Conservation (phyloP, 768 basidiomycete species). For the Mycena leptocephala region DNA sequence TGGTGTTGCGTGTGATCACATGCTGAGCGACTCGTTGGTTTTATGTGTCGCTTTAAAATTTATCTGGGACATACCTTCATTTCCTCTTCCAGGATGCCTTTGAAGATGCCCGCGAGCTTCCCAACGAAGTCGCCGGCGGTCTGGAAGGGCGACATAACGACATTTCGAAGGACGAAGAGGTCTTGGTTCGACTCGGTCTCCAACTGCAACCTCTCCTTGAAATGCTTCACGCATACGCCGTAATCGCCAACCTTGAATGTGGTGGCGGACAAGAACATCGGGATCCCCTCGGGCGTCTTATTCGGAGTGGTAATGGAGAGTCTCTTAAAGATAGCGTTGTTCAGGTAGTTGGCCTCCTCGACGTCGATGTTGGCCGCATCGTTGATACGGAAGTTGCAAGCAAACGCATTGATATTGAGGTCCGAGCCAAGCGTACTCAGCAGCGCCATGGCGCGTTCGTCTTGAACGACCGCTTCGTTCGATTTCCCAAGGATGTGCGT, state of each 20-base stretch:
- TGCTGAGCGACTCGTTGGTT: slow-evolving; percentile 30
- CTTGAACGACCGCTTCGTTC: slow-evolving; percentile 50
- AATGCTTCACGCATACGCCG: slow-evolving; percentile 50
- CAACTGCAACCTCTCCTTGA: slow-evolving; percentile 56
- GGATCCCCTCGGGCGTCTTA: slow-evolving; percentile 38
- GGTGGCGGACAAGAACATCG: slow-evolving; percentile 51
- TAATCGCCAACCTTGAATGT: slow-evolving; percentile 51
- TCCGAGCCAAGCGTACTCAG: slow-evolving; percentile 55
- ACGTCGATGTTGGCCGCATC: slow-evolving; percentile 55
- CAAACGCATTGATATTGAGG: slow-evolving; percentile 62
- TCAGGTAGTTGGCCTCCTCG: slow-evolving; percentile 60
- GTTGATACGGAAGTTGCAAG: slow-evolving; percentile 58
- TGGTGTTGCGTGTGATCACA: slow-evolving; percentile 50
- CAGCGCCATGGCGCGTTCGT: slow-evolving; percentile 43
- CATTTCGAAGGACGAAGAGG: slow-evolving; percentile 54
- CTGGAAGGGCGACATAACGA: slow-evolving; percentile 61
- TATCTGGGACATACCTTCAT: slow-evolving; percentile 46
- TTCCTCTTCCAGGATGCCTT: slow-evolving; percentile 52
- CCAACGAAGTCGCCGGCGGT: slow-evolving; percentile 46
- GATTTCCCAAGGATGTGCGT: slow-evolving; percentile 44
- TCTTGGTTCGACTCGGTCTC: slow-evolving; percentile 45
- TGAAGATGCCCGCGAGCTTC: slow-evolving; percentile 53
- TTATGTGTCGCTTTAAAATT: slow-evolving; percentile 10
- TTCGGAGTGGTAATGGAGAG: slow-evolving; percentile 51
- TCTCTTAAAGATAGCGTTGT: slow-evolving; percentile 55